Evolutionary conservation across 306 rosid species (phyloP).

Genomic region (Alnus rubra): DNA sequence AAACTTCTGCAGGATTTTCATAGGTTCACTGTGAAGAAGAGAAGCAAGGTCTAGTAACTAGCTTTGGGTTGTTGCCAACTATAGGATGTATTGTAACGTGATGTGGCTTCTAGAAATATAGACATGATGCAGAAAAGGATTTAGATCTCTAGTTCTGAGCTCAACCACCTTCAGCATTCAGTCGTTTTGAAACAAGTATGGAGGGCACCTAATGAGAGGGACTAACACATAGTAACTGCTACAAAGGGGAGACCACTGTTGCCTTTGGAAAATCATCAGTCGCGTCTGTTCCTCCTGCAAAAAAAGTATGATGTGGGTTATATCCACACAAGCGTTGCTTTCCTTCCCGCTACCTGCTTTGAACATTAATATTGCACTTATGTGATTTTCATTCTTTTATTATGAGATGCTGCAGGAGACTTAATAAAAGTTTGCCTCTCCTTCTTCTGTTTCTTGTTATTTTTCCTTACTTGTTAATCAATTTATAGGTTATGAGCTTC

Average conservation of each 20-base stretch:
- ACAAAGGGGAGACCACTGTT: background rate
- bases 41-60: background rate
- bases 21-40: background rate
- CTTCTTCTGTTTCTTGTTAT: background rate
- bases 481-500: constrained; percentile 59
- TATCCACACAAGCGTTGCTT: background rate
- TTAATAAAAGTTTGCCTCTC: background rate
- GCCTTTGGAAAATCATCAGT: background rate
- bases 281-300: background rate
- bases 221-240: background rate
- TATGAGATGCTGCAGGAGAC: background rate
- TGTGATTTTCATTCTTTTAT: background rate
- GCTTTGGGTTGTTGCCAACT: background rate
- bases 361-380: background rate
- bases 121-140: background rate
- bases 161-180: background rate
- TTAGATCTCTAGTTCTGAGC: background rate
- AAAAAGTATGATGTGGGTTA: constrained; percentile 8
- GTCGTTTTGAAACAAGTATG: background rate
- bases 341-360: background rate
- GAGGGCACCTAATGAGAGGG: background rate
- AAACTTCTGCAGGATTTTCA: background rate
- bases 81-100: background rate
- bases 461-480: background rate
- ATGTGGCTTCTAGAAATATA: background rate